Conservation (phyloP, 768 basidiomycete genomes). For the Coprinopsis sp. region DNA sequence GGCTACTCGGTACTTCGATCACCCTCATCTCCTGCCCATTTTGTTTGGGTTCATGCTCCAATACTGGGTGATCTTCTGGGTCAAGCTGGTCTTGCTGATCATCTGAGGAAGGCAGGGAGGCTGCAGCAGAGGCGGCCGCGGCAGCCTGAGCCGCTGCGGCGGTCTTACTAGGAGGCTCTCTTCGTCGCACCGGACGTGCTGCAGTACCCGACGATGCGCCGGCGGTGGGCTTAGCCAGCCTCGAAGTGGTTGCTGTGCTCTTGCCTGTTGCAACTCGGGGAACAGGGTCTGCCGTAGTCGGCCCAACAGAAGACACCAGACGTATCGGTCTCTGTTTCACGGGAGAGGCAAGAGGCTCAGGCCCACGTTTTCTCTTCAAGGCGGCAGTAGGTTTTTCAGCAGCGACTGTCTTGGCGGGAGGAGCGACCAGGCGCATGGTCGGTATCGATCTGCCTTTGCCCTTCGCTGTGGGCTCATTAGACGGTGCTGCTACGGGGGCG, state of each 20-base stretch:
- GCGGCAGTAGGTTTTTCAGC: background rate
- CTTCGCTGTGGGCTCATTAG: background rate
- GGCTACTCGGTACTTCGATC: too few species aligned
- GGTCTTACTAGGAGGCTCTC: slow-evolving; percentile 1
- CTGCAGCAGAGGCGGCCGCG: slow-evolving; percentile 7
- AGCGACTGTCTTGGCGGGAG: background rate
- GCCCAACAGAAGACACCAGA: slow-evolving; percentile 22
- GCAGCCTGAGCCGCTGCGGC: slow-evolving; percentile 1
- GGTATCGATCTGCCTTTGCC: slow-evolving; percentile 4
- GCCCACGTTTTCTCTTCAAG: slow-evolving; percentile 1
- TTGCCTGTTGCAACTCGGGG: slow-evolving; percentile 7
- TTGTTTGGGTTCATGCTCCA: too few species aligned
- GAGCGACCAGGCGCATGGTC: background rate
- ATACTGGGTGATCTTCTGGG: too few species aligned
- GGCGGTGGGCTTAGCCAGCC: background rate
- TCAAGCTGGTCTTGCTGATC: too few species aligned
- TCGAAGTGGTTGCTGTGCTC: slow-evolving; percentile 6
- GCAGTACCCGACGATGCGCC: background rate
- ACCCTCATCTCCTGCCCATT: too few species aligned
- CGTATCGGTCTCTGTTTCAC: slow-evolving; percentile 12
- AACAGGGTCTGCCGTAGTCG: slow-evolving; percentile 1
- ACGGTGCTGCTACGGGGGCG: too few species aligned
- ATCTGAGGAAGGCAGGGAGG: slow-evolving; percentile 6
- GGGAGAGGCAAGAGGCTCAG: background rate
- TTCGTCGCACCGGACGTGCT: background rate